These are phyloP conservation scores for Lepidium aucheri DNA, from an alignment of 345 rosid genomes.

Conservation along the genomic window DNA sequence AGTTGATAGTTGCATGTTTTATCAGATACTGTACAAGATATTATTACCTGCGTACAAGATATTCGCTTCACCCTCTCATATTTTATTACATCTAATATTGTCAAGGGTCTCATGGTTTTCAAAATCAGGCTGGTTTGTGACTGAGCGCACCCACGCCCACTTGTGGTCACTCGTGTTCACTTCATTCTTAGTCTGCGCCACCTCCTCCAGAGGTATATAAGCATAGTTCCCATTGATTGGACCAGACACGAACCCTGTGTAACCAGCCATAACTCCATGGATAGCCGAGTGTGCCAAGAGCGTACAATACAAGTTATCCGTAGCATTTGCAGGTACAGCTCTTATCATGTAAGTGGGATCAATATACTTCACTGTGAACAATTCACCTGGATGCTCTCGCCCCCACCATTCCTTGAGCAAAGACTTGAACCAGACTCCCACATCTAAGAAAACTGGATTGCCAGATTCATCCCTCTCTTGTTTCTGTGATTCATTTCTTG, in stretches of 20 bases:
- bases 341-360: slow-evolving; percentile 96
- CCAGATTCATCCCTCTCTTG: slow-evolving; percentile 86
- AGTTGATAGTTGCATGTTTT: too few relatives aligned
- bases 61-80: slow-evolving; percentile 5
- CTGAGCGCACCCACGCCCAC: slow-evolving; percentile 93
- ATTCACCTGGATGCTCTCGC: slow-evolving; percentile 50
- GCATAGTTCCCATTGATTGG: slow-evolving; percentile 84
- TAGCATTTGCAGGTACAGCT: slow-evolving; percentile 80
- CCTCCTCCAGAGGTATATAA: slow-evolving; percentile 71
- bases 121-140: slow-evolving; percentile 84
- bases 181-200: slow-evolving; percentile 56
- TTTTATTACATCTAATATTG: neutral
- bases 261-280: slow-evolving; percentile 88
- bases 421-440: slow-evolving; percentile 72
- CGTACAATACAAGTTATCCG: slow-evolving; percentile 73
- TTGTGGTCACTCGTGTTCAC: slow-evolving; percentile 63
- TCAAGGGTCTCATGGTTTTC: neutral
- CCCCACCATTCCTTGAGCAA: slow-evolving; percentile 74
- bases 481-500: slow-evolving; percentile 50
- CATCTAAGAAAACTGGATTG: slow-evolving; percentile 66
- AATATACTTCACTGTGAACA: slow-evolving; percentile 73
- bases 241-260: slow-evolving; percentile 78
- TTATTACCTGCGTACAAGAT: slow-evolving; percentile 15
- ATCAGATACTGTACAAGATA: neutral
- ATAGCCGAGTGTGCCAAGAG: slow-evolving; percentile 85